Evolutionary conservation across 2,329 filamentous ascomycete genomes (phyloP), one percentile per base, ranked within the genome.

Genomic region (Monosporascus sp.): DNA sequence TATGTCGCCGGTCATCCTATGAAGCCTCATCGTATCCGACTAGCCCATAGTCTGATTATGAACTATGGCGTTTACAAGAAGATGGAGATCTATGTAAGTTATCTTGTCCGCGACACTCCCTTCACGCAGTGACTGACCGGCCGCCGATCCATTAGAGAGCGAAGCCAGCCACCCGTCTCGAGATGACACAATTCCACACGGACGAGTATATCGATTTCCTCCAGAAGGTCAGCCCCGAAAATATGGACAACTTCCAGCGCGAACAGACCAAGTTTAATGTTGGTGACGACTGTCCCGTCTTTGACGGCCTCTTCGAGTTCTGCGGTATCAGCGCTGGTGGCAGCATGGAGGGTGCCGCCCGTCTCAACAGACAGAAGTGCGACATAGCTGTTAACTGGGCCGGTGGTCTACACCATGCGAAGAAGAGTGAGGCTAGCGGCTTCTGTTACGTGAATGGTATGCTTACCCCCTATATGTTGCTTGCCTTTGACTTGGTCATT

Each of bases 331-430:
- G 95, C 70, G 89, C 91, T 11, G 94, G 94, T 53, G 94, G 91
- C 48, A 95, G 90, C 48, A 89, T 99, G 78, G 92, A 96, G 68
- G 94, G 93, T 17, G 93, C 94, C 3, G 88, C 90, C 37, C 89
- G 94, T 58, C 80, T 99, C 20, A 91, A 93, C 66, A 89, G 92
- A 59, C 83, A 89, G 59, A 94, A 97, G 72, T 94, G 91, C 68
- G 91, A 97, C 70, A 96, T 99, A 65, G 94, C 94, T 20, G 89
- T 99, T 70, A 97, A 97, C 72, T 99, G 94, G 94, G 94, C 92
- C 45, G 94, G 94, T 50, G 94, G 94, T 26, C 82, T 99, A 48
- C 94, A 99, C 71, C 94, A 99, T 71, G 94, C 94, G 44, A 97
- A 97, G 73, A 97, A 97, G 74, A 89, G 88, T 60, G 91, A 97